Conservation (phyloP, 257 asterid species). For the Cordia subcordata region DNA sequence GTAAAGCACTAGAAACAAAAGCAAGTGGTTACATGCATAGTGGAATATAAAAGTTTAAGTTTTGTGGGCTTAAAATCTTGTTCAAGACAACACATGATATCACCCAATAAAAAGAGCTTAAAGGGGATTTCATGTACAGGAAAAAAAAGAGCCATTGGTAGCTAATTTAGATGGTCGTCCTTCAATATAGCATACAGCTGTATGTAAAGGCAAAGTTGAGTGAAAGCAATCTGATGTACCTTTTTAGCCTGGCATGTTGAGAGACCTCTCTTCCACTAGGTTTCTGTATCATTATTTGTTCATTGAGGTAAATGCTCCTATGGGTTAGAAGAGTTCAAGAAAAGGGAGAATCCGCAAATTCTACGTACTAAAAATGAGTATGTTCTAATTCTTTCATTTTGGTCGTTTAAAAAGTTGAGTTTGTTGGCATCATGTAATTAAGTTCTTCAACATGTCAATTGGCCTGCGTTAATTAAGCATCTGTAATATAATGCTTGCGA, state of each 20-base stretch:
- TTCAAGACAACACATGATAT: conserved; percentile 7
- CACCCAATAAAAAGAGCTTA: conserved; percentile 2
- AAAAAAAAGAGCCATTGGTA: conserved; percentile 2
- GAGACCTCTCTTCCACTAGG: conserved; percentile 4
- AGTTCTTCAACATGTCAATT: not conserved
- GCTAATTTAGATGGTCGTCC: conserved; percentile 20
- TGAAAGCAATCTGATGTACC: conserved; percentile 4
- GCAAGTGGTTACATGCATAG: no score
- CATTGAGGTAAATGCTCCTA: not conserved
- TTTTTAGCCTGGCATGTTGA: conserved; percentile 8
- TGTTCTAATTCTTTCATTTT: not conserved
- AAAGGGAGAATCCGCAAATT: not conserved
- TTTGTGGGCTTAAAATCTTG: conserved; percentile 14
- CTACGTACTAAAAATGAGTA: not conserved
- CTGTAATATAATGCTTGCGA: not conserved
- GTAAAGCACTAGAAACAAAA: no score
- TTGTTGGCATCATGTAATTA: not conserved
- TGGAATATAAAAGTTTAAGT: conserved; percentile 18
- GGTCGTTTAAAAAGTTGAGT: no score
- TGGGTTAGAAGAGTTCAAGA: not conserved
- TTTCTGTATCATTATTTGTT: not conserved
- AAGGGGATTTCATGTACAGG: not conserved
- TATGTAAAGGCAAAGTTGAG: conserved; percentile 16
- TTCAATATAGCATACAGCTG: conserved; percentile 29
- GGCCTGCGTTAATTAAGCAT: not conserved